Conservation (phyloP, 179 eudicot species). For the Dionaea muscipula region DNA sequence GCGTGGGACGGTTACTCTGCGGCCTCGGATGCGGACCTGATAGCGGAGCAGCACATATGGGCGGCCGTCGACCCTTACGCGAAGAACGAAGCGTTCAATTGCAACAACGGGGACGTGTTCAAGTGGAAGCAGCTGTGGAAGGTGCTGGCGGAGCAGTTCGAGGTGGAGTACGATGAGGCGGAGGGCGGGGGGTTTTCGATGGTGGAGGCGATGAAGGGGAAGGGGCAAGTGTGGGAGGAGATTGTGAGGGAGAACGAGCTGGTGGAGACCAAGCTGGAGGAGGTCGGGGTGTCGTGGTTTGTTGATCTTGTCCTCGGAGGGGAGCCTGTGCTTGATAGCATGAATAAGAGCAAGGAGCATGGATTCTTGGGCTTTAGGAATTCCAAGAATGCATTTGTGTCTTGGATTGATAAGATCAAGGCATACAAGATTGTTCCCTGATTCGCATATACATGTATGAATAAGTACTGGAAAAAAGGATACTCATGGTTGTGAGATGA, state of each 20-base stretch:
- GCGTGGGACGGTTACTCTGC: conserved; percentile 30
- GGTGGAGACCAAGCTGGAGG: conserved; percentile 26
- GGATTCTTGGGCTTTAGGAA: conserved; percentile 42
- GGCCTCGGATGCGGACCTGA: conserved; percentile 35
- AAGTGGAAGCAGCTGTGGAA: conserved; percentile 40
- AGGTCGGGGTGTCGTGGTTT: conserved; percentile 33
- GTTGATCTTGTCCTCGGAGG: conserved; percentile 12
- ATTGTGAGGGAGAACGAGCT: conserved; percentile 27
- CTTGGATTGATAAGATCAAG: conserved; percentile 40
- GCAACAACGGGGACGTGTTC: conserved; percentile 40
- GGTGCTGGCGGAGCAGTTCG: conserved; percentile 35
- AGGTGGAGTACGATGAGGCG: conserved; percentile 23
- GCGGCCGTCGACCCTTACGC: conserved; percentile 41
- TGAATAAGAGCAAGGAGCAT: conserved; percentile 49
- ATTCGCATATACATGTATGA: no score
- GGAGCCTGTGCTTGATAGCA: conserved; percentile 19
- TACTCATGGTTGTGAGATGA: conserved; percentile 1
- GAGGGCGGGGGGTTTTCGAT: conserved; percentile 11
- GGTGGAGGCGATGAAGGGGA: conserved; percentile 28
- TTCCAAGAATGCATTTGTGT: conserved; percentile 29
- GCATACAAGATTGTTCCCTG: conserved; percentile 33
- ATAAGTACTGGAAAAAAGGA: not conserved
- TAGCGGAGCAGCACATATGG: conserved; percentile 46
- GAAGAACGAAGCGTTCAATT: conserved; percentile 34
- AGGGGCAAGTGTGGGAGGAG: conserved; percentile 32